Evolutionary conservation across 768 basidiomycete species (phyloP), one percentile per base, ranked within the genome.

Genomic region (Lactarius pseudohatsudake): DNA sequence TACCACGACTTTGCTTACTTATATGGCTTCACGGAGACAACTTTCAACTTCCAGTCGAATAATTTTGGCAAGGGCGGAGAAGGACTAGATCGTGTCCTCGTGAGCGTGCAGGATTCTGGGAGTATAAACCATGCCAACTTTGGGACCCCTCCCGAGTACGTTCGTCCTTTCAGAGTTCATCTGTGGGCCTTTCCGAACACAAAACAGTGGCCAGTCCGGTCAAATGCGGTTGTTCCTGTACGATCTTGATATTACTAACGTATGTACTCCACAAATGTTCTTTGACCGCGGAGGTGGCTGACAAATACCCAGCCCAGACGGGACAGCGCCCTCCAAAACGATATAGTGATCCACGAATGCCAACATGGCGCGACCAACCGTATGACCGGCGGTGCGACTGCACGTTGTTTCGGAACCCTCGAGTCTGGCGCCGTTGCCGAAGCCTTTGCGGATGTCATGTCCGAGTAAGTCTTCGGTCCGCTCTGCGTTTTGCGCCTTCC

Each of bases 311-410:
- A 83, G 74, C 85, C 86, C 22, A 76, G 81, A 72, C 82, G 88
- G 47, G 88, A 89, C 61, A 87, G 87, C 36, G 82, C 86, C 16
- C 76, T 89, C 32, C 85, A 87, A 71, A 86, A 86, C 70, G 87
- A 87, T 64, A 81, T 77, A 58, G 76, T 82, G 66, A 76, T 81
- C n/a, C 82, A 83, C 65, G 82, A 90, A 74, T 79, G 72, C 58
- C 59, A 76, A 68, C 74, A 79, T 71, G 73, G 75, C 83, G 47
- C n/a, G 4, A 22, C 1, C n/a, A 22, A 47, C n/a, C 47, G 47
- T 13, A 47, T 47, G 47, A 47, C 82, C 11, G 84, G 84, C 20
- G 82, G 84, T 45, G 83, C 81, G 32, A 82, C 82, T 32, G 83
- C 82, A 54, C 77, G 84, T 18, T 89, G 89, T 77, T 76, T 89